Conservation (phyloP, 2,329 filamentous ascomycete genomes). For the Akanthomyces uredinophilus region DNA sequence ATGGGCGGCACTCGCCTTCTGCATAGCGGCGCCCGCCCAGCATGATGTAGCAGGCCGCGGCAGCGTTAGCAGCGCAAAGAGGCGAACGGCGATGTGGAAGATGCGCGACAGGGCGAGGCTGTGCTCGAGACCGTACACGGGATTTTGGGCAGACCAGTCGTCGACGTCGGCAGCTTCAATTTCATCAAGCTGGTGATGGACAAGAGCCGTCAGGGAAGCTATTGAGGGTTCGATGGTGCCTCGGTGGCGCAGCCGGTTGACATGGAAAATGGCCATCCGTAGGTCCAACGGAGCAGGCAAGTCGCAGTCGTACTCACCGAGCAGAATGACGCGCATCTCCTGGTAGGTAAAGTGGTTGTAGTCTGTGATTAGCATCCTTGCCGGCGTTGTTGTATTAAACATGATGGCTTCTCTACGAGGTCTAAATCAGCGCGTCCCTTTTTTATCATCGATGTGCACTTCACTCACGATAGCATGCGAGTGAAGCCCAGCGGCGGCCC, state of each 20-base stretch:
- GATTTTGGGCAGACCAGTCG: not conserved
- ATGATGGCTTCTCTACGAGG: not conserved
- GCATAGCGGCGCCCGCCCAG: not conserved
- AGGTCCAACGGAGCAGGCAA: not conserved
- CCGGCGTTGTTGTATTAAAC: not conserved
- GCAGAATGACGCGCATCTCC: not conserved
- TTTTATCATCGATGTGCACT: too few relatives aligned
- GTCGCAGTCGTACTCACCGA: not conserved
- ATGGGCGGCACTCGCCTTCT: too few relatives aligned
- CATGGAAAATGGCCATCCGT: not conserved
- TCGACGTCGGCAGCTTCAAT: not conserved
- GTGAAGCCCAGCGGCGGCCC: not conserved
- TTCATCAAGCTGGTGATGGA: not conserved
- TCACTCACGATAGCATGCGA: not conserved
- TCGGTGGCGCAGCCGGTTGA: not conserved
- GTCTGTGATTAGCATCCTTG: not conserved
- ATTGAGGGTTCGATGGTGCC: not conserved
- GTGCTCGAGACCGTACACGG: not conserved
- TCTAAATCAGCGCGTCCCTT: too few relatives aligned
- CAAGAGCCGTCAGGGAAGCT: not conserved
- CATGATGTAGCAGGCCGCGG: not conserved
- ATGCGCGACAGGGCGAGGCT: not conserved
- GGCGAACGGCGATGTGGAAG: not conserved
- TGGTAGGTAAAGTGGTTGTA: not conserved
- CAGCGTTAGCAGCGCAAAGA: conserved; percentile 1